Evolutionary conservation across 345 rosid genomes (phyloP).

Genomic region (Trapa incisa): DNA sequence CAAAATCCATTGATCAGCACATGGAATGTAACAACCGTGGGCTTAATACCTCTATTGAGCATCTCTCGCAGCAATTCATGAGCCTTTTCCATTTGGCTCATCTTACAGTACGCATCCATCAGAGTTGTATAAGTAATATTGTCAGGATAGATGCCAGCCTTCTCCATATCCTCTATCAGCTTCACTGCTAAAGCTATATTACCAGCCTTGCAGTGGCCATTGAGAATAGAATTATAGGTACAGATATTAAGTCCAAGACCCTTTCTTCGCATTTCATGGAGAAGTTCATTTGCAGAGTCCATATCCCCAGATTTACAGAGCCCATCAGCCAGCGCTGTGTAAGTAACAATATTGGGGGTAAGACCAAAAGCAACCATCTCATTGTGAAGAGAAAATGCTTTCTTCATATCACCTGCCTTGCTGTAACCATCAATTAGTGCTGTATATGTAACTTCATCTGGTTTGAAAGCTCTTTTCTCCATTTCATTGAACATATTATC

Average conservation of each 20-base stretch:
- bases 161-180: constrained; percentile 66
- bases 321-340: constrained; percentile 75
- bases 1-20: constrained; percentile 91
- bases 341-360: constrained; percentile 69
- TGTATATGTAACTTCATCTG: constrained; percentile 68
- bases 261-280: constrained; percentile 61
- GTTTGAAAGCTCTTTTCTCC: constrained; percentile 41
- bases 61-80: constrained; percentile 55
- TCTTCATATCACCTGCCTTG: constrained; percentile 54
- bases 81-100: constrained; percentile 57
- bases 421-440: constrained; percentile 79
- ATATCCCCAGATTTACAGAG: constrained; percentile 74
- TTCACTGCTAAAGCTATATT: constrained; percentile 46
- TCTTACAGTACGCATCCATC: constrained; percentile 74
- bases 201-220: constrained; percentile 81
- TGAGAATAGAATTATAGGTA: constrained; percentile 65
- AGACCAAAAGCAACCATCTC: constrained; percentile 61
- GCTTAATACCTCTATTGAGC: constrained; percentile 66
- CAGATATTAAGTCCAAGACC: constrained; percentile 67
- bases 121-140: constrained; percentile 62
- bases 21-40: constrained; percentile 67
- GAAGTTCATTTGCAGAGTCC: constrained; percentile 79
- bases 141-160: constrained; percentile 49
- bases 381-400: constrained; percentile 71
- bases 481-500: constrained; percentile 49